These are phyloP conservation scores for Arabidopsis arenosa DNA, from an alignment of 345 rosid genomes.

Conservation along the genomic window DNA sequence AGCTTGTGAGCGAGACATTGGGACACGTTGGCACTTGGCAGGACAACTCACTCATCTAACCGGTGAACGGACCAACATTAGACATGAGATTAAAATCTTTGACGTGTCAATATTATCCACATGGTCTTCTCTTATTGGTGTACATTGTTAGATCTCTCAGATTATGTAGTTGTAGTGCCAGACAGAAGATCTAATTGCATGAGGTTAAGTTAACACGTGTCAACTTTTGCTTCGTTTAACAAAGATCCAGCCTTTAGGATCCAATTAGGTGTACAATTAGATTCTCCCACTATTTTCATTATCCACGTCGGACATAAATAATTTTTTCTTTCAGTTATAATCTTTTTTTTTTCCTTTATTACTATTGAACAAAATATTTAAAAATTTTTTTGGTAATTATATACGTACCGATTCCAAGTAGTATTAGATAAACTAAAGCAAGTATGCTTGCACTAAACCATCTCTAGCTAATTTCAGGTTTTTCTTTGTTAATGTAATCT, in stretches of 20 bases:
- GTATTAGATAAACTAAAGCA: background rate
- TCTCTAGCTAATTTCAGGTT: constrained; percentile 3
- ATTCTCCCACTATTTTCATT: constrained; percentile 14
- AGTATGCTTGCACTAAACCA: background rate
- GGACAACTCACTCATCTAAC: constrained; percentile 24
- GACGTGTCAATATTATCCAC: constrained; percentile 38
- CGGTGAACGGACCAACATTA: constrained; percentile 19
- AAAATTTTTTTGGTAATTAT: background rate
- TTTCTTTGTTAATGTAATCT: background rate
- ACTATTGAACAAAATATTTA: too few species aligned
- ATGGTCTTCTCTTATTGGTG: constrained; percentile 34
- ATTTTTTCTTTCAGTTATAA: background rate
- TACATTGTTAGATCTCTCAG: constrained; percentile 26
- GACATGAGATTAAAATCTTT: constrained; percentile 23
- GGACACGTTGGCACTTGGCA: constrained; percentile 26
- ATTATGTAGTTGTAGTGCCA: constrained; percentile 36
- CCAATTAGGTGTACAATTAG: constrained; percentile 28
- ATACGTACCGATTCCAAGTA: background rate
- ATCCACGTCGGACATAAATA: constrained; percentile 23
- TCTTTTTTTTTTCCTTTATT: background rate
- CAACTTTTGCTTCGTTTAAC: background rate
- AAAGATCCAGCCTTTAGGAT: constrained; percentile 24
- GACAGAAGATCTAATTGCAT: constrained; percentile 27
- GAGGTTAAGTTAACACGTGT: constrained; percentile 32
- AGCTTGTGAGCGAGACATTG: constrained; percentile 25